Conservation (phyloP, 106 monocot genomes). For the Alisma plantagoaquatica region DNA sequence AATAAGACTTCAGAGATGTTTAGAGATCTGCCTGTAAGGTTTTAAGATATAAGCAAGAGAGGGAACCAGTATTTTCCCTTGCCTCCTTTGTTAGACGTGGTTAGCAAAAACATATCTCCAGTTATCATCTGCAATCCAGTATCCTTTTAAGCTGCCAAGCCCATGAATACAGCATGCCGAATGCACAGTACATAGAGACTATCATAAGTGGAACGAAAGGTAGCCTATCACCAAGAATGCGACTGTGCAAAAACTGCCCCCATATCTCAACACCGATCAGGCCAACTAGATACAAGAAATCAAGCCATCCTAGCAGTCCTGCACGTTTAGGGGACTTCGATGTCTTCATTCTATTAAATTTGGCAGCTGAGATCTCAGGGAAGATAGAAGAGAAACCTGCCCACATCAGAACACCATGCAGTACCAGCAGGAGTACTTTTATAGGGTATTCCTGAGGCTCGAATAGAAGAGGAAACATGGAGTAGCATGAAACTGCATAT, state of each 20-base stretch:
- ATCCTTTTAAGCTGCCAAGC: conserved; percentile 70
- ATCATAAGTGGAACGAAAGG: conserved; percentile 90
- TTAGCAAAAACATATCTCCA: too few species aligned
- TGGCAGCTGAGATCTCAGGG: conserved; percentile 2
- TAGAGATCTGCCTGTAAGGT: too few species aligned
- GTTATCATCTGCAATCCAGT: conserved; percentile 31
- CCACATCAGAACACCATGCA: conserved; percentile 46
- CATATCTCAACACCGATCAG: conserved; percentile 57
- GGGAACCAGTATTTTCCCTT: too few species aligned
- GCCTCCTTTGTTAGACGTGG: too few species aligned
- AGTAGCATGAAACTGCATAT: conserved; percentile 90
- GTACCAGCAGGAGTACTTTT: conserved; percentile 52
- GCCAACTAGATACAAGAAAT: conserved; percentile 41
- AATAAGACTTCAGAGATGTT: too few species aligned
- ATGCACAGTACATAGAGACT: conserved; percentile 60
- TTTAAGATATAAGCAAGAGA: too few species aligned
- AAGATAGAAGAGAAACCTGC: conserved; percentile 42
- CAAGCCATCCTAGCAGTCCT: conserved; percentile 34
- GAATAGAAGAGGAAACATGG: conserved; percentile 84
- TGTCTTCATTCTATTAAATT: not conserved
- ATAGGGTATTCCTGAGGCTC: conserved; percentile 77
- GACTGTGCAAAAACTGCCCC: conserved; percentile 59
- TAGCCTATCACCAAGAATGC: conserved; percentile 44
- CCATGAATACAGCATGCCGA: conserved; percentile 96
- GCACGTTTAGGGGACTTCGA: not conserved